Conservation (phyloP, 2,329 filamentous ascomycete genomes). For the Calonectria hawksworthii region DNA sequence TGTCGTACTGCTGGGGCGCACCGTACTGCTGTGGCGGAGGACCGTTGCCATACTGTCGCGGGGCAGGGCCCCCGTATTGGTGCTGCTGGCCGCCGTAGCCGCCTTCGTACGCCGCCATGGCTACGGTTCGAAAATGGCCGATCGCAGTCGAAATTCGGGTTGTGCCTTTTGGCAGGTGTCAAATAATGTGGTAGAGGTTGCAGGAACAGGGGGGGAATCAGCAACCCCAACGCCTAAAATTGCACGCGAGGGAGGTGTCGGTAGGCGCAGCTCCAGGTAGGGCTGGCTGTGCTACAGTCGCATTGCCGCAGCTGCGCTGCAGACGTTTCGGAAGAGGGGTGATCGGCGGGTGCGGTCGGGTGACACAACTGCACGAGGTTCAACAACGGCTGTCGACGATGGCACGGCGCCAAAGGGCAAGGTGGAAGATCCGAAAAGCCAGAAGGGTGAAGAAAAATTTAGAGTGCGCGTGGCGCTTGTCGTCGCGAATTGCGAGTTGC, state of each 20-base stretch:
- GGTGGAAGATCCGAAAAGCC: neutral
- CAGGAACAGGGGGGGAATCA: constrained; percentile 7
- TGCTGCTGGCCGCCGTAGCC: constrained; percentile 60
- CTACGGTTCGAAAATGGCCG: constrained; percentile 17
- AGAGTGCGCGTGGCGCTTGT: constrained; percentile 12
- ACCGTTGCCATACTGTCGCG: constrained; percentile 52
- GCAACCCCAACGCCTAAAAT: constrained; percentile 8
- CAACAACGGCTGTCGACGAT: constrained; percentile 27
- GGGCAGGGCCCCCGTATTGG: constrained; percentile 61
- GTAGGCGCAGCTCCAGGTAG: constrained; percentile 34
- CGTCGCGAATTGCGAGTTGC: constrained; percentile 20
- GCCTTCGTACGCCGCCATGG: constrained; percentile 65
- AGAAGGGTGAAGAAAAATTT: neutral
- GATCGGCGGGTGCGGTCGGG: constrained; percentile 40
- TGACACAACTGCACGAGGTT: constrained; percentile 32
- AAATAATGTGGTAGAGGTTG: constrained; percentile 13
- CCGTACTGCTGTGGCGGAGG: constrained; percentile 53
- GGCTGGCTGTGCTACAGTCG: constrained; percentile 40
- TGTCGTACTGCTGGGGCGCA: constrained; percentile 58
- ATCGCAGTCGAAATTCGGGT: neutral
- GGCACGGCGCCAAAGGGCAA: constrained; percentile 3
- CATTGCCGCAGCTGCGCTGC: constrained; percentile 38
- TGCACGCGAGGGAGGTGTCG: constrained; percentile 8
- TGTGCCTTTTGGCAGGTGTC: constrained; percentile 11
- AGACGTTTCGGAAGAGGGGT: constrained; percentile 36